Percentiles rank a stretch among this genome's conserved stretches.
phyloP scores from a whole-genome alignment of 371 early-diverging fungal species.

The Rhizopus delemar region DNA sequence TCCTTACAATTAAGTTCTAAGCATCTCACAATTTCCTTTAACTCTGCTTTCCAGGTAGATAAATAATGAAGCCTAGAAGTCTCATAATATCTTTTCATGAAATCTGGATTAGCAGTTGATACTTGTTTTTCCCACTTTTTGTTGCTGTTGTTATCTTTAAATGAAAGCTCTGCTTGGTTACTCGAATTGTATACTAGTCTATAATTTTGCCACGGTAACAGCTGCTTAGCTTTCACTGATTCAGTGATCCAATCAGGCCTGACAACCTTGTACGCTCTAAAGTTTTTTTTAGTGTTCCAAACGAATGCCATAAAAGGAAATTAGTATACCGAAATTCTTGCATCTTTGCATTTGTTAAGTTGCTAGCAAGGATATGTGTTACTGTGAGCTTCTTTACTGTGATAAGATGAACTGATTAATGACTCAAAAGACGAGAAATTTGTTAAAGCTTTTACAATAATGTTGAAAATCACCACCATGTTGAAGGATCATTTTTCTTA shows the following conservation, averaged over 20 bases:
- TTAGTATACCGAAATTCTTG: conserved; percentile 59
- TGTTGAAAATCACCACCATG: conserved; percentile 66
- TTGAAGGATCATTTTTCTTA: conserved; percentile 57
- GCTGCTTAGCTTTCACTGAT: conserved; percentile 53
- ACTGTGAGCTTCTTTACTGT: conserved; percentile 59
- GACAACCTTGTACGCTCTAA: conserved; percentile 71
- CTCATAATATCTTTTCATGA: conserved; percentile 75
- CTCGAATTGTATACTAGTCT: conserved; percentile 30
- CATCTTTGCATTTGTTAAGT: conserved; percentile 67
- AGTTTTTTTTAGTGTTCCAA: neutral
- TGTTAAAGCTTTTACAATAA: conserved; percentile 35
- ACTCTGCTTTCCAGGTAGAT: conserved; percentile 80
- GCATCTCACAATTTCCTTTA: conserved; percentile 59
- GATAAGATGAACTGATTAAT: neutral
- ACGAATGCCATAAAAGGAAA: neutral
- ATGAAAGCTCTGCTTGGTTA: conserved; percentile 29
- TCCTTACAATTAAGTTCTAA: conserved; percentile 29
- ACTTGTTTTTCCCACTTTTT: conserved; percentile 42
- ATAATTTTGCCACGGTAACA: conserved; percentile 71
- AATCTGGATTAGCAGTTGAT: conserved; percentile 56
- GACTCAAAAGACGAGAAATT: neutral
- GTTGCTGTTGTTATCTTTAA: conserved; percentile 18
- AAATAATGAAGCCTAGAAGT: conserved; percentile 82
- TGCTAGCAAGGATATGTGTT: conserved; percentile 73
- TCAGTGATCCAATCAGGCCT: conserved; percentile 80